Conservation (phyloP, 2,329 filamentous ascomycete genomes). For the Fusarium subglutinans region DNA sequence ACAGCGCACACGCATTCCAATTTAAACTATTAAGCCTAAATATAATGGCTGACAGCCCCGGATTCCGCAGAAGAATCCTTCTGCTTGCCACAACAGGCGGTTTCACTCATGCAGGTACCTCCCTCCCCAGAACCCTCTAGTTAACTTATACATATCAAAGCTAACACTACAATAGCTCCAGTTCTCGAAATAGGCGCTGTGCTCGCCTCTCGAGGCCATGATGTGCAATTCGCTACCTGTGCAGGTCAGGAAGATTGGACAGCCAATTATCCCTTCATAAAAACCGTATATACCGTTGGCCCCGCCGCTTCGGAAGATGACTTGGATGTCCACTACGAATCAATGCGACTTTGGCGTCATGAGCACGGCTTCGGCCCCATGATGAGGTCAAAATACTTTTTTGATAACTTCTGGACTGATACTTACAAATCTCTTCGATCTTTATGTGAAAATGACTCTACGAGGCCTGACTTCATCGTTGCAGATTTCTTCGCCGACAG, state of each 20-base stretch:
- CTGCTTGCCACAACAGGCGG: slow-evolving; percentile 49
- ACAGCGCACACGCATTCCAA: not conserved
- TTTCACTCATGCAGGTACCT: slow-evolving; percentile 48
- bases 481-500: slow-evolving; percentile 56
- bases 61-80: slow-evolving; percentile 39
- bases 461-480: slow-evolving; percentile 51
- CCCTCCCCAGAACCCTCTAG: not conserved
- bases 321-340: slow-evolving; percentile 47
- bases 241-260: slow-evolving; percentile 50
- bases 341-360: slow-evolving; percentile 47
- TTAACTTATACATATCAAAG: not conserved
- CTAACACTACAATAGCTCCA: slow-evolving; percentile 40
- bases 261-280: slow-evolving; percentile 44
- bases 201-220: slow-evolving; percentile 47
- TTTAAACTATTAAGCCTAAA: slow-evolving; percentile 15
- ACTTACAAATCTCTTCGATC: slow-evolving; percentile 34
- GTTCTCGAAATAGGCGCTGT: slow-evolving; percentile 49
- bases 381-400: slow-evolving; percentile 50
- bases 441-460: slow-evolving; percentile 30
- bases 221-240: slow-evolving; percentile 51
- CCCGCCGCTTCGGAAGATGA: slow-evolving; percentile 42
- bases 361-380: slow-evolving; percentile 44
- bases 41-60: slow-evolving; percentile 24
- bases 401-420: slow-evolving; percentile 50
- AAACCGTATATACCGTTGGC: slow-evolving; percentile 46